Evolutionary conservation across 805 yeast species (phyloP).

Genomic region (Yarrowia hollandica): DNA sequence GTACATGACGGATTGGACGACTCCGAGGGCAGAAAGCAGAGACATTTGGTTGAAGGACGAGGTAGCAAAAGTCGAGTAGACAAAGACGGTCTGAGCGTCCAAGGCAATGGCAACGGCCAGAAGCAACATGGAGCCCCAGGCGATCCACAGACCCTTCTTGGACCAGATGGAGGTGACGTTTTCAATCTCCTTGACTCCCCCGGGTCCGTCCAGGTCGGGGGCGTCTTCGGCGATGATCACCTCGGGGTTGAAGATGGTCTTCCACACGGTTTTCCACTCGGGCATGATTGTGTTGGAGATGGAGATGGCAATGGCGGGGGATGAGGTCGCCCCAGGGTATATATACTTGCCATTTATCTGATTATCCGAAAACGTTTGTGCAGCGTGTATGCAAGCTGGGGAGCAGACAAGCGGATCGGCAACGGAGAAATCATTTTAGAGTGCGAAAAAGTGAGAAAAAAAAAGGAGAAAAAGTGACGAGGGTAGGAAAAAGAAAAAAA

Average conservation of each 20-base stretch:
- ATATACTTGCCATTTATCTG: slow-evolving; percentile 3
- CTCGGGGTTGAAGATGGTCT: slow-evolving; percentile 26
- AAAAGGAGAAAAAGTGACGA: neutral
- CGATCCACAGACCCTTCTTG: slow-evolving; percentile 28
- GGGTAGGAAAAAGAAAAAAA: too few relatives aligned
- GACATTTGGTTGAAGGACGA: slow-evolving; percentile 46
- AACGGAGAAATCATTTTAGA: neutral
- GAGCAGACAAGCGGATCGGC: neutral
- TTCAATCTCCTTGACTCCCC: slow-evolving; percentile 30
- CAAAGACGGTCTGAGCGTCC: slow-evolving; percentile 11
- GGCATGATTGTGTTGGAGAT: too few relatives aligned
- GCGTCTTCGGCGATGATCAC: slow-evolving; percentile 4
- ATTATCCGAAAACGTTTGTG: slow-evolving; percentile 11
- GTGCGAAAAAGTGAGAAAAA: neutral
- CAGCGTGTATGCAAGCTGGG: neutral
- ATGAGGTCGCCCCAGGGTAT: too few relatives aligned
- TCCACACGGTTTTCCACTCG: slow-evolving; percentile 8
- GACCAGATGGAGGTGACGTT: slow-evolving; percentile 28
- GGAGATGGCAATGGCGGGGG: too few relatives aligned
- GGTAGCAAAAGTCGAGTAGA: slow-evolving; percentile 44
- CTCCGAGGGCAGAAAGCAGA: slow-evolving; percentile 45
- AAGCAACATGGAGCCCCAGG: slow-evolving; percentile 29
- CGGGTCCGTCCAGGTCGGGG: slow-evolving; percentile 10
- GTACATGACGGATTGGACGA: slow-evolving; percentile 45
- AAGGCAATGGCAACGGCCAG: slow-evolving; percentile 29